Evolutionary conservation across 2,329 filamentous ascomycete genomes (phyloP), one percentile per base, ranked within the genome.

Genomic region (Clarireedia monteithiana): DNA sequence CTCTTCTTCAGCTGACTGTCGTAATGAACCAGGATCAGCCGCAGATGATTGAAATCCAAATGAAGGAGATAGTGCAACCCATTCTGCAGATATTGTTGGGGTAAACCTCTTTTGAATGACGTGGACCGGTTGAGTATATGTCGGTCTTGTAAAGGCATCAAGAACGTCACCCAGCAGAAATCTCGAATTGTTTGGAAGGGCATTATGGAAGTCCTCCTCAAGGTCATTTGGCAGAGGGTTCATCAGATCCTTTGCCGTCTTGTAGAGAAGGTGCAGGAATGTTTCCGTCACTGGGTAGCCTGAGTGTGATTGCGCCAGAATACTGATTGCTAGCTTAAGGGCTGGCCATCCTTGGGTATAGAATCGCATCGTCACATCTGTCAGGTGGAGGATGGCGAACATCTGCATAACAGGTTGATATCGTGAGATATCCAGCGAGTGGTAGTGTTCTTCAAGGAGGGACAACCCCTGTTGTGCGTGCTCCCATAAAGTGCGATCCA

Each of bases 351-450:
- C 67, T n/a, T 57, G 58, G 10, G 68, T 65, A 23, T 64, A 69
- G 50, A 64, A 68, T 23, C 67, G 64, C n/a, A 64, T 57, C 26
- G 70, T 49, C 6, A 64, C 50, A 49, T 70, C 68, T 10, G 61
- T 63, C 23, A 71, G 53, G 46, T 70, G 66, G 3, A 71, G 60
- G 30, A 67, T 17, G 23, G 63, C 59, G 58, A 70, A 69, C 58
- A 69, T 66, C 50, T 71, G 69, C 15, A 69, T 54, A 1, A 67
- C 65, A 2, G 67, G 63, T 44, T 70, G 68, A 53, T 69, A 70
- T 23, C 63, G 63, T 52, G 63, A 67, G 1, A 62, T 63, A 53
- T 67, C 70, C 10, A 63, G 59, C 5, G 55, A 56, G 9, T 59
- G 57, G 59, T 69, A 71, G 45, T 63, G 58, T 17, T 61, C 59